These are phyloP conservation scores for Glycine tomentella DNA, from an alignment of 306 rosid genomes.

Conservation along the genomic window DNA sequence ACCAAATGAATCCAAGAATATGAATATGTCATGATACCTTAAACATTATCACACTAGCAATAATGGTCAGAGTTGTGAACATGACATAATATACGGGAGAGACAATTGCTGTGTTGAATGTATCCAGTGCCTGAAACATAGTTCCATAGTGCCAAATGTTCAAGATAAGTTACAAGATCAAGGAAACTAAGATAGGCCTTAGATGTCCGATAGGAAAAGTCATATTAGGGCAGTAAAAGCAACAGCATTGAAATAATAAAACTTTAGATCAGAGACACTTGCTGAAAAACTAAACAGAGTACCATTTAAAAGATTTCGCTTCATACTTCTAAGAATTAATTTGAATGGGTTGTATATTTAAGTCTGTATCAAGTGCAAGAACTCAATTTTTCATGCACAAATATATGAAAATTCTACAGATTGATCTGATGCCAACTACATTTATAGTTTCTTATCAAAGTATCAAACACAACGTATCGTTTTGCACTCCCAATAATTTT, in stretches of 20 bases:
- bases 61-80: slow-evolving; percentile 47
- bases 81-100: slow-evolving; percentile 60
- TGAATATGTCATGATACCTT: slow-evolving; percentile 57
- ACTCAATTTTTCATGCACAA: background rate
- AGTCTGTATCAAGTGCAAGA: background rate
- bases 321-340: no score
- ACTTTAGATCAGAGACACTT: background rate
- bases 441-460: no score
- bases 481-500: background rate
- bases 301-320: background rate
- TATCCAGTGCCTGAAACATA: slow-evolving; percentile 74
- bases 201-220: background rate
- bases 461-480: background rate
- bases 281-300: background rate
- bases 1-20: slow-evolving; percentile 31
- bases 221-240: background rate
- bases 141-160: background rate
- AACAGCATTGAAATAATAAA: background rate
- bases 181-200: slow-evolving; percentile 14
- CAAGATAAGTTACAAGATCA: background rate
- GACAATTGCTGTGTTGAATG: slow-evolving; percentile 52
- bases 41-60: slow-evolving; percentile 85
- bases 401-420: background rate
- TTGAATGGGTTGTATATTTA: background rate
- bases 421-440: background rate